Evolutionary conservation across 164 flowering plant genomes (phyloP).

Genomic region (Chimonanthus praecox): DNA sequence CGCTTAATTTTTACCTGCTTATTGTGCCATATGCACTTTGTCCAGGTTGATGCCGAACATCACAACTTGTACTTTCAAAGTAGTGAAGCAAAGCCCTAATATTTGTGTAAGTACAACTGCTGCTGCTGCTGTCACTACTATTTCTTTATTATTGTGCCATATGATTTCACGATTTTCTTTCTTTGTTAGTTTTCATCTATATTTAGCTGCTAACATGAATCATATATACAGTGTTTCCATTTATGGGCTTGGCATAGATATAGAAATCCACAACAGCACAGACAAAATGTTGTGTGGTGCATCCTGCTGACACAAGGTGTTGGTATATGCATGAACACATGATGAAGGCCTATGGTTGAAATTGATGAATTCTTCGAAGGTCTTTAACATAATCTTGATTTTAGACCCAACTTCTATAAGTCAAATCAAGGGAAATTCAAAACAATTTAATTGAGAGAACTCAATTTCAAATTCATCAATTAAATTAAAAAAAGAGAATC

Average conservation of each 20-base stretch:
- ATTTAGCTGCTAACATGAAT: background rate
- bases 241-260: background rate
- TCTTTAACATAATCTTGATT: no score
- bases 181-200: background rate
- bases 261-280: background rate
- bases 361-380: no score
- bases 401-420: no score
- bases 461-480: no score
- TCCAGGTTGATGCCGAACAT: slow-evolving; percentile 75
- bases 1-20: background rate
- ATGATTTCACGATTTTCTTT: background rate
- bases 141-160: no score
- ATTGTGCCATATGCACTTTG: background rate
- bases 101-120: slow-evolving; percentile 39
- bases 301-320: background rate
- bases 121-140: background rate
- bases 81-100: slow-evolving; percentile 41
- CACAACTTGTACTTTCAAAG: slow-evolving; percentile 36
- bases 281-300: background rate
- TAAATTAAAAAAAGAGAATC: no score
- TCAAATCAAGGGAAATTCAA: no score
- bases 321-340: no score
- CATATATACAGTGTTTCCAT: background rate
- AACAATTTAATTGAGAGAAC: no score
- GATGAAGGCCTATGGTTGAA: no score